A percentile compares a stretch with the other conserved stretches of the same genome.
Evolutionary conservation across 2,329 filamentous ascomycete species (phyloP).

Genomic region (Colletotrichum higginsianum): DNA sequence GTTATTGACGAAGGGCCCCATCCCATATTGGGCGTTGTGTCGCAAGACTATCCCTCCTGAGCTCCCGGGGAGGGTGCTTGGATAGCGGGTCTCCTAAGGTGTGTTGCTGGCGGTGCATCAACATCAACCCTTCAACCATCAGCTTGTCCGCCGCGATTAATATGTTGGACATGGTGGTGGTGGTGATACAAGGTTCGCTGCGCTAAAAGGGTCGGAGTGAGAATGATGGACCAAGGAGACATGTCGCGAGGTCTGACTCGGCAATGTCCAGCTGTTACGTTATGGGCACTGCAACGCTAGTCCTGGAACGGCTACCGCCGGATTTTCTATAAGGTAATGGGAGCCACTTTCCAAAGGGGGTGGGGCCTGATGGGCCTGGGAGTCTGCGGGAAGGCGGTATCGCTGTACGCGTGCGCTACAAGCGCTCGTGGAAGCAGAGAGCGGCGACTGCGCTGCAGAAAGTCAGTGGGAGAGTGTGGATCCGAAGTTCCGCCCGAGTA

Average conservation of each 20-base stretch:
- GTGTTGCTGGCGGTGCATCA: constrained; percentile 7
- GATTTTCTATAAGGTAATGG: constrained; percentile 67
- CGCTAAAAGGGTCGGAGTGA: constrained; percentile 17
- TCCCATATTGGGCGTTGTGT: constrained; percentile 25
- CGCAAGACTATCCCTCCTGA: constrained; percentile 24
- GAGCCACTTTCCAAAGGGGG: constrained; percentile 44
- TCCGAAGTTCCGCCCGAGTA: constrained; percentile 37
- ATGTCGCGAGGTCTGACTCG: constrained; percentile 48
- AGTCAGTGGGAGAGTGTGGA: constrained; percentile 7
- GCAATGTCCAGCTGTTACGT: constrained; percentile 62
- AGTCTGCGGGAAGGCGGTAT: constrained; percentile 1
- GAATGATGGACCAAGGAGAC: background rate
- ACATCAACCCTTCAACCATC: background rate
- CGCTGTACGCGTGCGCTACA: constrained; percentile 30
- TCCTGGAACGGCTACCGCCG: constrained; percentile 44
- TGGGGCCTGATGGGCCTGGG: background rate
- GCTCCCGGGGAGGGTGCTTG: background rate
- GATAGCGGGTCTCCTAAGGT: constrained; percentile 9
- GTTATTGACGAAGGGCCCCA: constrained; percentile 5
- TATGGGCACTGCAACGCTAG: constrained; percentile 57
- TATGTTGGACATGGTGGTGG: background rate
- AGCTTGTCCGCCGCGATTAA: constrained; percentile 1
- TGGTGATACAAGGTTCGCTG: background rate
- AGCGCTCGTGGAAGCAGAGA: constrained; percentile 12
- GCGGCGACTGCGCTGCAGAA: constrained; percentile 16